Evolutionary conservation across 306 rosid genomes (phyloP).

Genomic region (Sindora glabra): DNA sequence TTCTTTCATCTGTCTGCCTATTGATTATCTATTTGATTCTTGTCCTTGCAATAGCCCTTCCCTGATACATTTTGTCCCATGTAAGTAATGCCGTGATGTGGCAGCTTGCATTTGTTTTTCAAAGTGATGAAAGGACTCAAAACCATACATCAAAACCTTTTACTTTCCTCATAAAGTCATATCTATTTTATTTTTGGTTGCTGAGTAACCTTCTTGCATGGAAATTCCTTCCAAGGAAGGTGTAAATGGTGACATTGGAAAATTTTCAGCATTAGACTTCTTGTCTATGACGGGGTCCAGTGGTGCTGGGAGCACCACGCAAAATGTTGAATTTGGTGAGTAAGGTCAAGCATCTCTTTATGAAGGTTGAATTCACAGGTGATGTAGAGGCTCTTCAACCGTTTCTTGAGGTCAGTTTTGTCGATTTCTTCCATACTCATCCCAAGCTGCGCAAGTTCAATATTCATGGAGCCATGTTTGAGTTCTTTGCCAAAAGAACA

Average conservation of each 20-base stretch:
- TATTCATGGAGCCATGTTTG: constrained; percentile 97
- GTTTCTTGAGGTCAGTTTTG: constrained; percentile 91
- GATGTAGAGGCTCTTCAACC: constrained; percentile 77
- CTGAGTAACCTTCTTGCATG: constrained; percentile 41
- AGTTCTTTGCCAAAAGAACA: constrained; percentile 90
- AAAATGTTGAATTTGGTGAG: constrained; percentile 73
- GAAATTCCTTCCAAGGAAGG: constrained; percentile 55
- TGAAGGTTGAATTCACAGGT: constrained; percentile 97
- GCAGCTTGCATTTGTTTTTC: constrained; percentile 84
- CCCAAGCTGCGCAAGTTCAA: constrained; percentile 69
- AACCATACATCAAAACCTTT: constrained; percentile 51
- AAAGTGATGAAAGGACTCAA: constrained; percentile 70
- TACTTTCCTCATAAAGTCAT: constrained; percentile 74
- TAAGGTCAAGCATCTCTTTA: constrained; percentile 79
- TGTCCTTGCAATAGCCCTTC: constrained; percentile 46
- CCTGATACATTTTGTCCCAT: constrained; percentile 69
- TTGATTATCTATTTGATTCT: constrained; percentile 13
- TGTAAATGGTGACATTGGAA: constrained; percentile 77
- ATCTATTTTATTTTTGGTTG: constrained; percentile 85
- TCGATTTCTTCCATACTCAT: constrained; percentile 83
- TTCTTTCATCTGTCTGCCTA: neutral
- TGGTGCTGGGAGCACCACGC: constrained; percentile 96
- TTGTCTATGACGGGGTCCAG: constrained; percentile 77
- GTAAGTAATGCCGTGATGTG: constrained; percentile 66
- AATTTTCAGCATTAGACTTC: constrained; percentile 62